Evolutionary conservation across 1,284 basidiomycete species (phyloP).

Genomic region (Xerocomus cyaneibrunnescens): DNA sequence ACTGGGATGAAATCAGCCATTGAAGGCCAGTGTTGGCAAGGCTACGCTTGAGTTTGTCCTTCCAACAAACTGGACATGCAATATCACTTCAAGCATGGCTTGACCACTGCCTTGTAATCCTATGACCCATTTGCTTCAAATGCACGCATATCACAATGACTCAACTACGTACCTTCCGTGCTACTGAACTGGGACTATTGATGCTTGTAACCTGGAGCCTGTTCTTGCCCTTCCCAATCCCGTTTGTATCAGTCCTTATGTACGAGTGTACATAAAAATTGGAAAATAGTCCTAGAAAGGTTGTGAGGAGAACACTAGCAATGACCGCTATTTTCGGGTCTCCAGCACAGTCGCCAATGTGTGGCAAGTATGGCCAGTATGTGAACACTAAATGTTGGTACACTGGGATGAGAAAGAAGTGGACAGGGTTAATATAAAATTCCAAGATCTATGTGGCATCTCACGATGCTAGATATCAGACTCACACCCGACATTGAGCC

Average conservation of each 20-base stretch:
- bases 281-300: constrained; percentile 91
- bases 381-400: constrained; percentile 78
- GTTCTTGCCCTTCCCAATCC: constrained; percentile 1
- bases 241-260: constrained; percentile 44
- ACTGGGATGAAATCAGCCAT: too few species aligned
- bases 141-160: not conserved
- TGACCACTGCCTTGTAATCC: not conserved
- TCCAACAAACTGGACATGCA: too few species aligned
- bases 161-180: constrained; percentile 3
- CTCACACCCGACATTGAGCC: constrained; percentile 91
- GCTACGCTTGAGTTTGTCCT: too few species aligned
- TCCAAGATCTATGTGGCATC: not conserved
- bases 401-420: constrained; percentile 43
- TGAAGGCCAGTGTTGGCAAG: too few species aligned
- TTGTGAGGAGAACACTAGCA: too few species aligned
- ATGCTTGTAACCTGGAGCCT: not conserved
- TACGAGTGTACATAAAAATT: constrained; percentile 85
- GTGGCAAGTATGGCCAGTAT: constrained; percentile 66
- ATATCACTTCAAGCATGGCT: not conserved
- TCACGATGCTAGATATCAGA: constrained; percentile 24
- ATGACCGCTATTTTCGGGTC: constrained; percentile 82
- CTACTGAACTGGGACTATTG: not conserved
- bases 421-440: constrained; percentile 9
- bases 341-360: constrained; percentile 81
- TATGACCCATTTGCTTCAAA: not conserved